Evolutionary conservation across 2,329 filamentous ascomycete genomes (phyloP), one percentile per base, ranked within the genome.

Genomic region (Lojkania enalia): DNA sequence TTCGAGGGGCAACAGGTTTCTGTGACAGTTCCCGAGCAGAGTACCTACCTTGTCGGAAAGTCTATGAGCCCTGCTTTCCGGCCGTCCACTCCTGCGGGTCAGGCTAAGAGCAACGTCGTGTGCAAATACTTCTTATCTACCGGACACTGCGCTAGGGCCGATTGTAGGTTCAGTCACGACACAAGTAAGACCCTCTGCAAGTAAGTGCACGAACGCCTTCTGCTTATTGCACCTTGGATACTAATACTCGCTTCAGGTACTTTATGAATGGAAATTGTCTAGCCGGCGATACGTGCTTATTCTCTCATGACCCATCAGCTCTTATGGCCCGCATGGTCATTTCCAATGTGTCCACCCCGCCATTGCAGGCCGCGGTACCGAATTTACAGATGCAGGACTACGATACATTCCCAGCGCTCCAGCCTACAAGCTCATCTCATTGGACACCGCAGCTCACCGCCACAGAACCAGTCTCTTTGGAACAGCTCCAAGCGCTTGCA

Each of bases 91-190:
- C 91, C 92, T 2, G 82, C 83, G 18, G 81, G 83, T 18, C 85
- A 87, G 62, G 80, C 86, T 58, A 92, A 90, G 69, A 90, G 87
- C 52, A 87, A 90, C 19, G 86, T 96, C 29, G 88, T 97, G 31
- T 99, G 94, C 81, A 95, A 96, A 72, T 99, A 97, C 70, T 97
- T 90, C 77, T 77, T 99, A 52, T 92, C 91, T 7, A 95, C 88
- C 5, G 94, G 94, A n/a, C 88, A 94, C 70, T 99, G 94, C 69
- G 84, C 96, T 41, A 84, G 94, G 47, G 92, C 92, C 48, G 94
- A 99, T 71, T 99, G 94, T 70, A 86, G 92, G 46, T 99, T 97
- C 71, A 96, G 91, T 57, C 94, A 99, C 70, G 92, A 99, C 68
- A 80, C 96, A 33, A 95, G 89, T 65, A 95, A 88, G 64, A 94